Evolutionary conservation across 108 stramenopile species (phyloP).

Genomic region (Conticribra guillardii): DNA sequence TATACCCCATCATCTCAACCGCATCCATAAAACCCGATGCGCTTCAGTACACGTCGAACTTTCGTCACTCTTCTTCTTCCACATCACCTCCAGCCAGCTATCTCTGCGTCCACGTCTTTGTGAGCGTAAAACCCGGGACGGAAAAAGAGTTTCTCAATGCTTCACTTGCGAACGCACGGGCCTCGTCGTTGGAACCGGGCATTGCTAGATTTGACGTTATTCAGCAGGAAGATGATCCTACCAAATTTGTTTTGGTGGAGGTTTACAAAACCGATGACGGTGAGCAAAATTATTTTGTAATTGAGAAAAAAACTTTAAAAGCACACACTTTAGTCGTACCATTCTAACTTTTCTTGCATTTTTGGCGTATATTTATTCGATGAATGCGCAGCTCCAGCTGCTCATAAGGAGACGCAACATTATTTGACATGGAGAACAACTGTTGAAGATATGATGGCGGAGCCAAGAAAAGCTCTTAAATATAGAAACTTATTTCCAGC

Average conservation of each 20-base stretch:
- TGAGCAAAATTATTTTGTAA: not conserved
- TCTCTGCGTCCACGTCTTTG: slow-evolving; percentile 53
- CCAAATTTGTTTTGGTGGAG: slow-evolving; percentile 56
- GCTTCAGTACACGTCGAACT: not conserved
- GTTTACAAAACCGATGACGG: slow-evolving; percentile 49
- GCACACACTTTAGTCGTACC: too few relatives aligned
- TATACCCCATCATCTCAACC: too few relatives aligned
- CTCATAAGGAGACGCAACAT: slow-evolving; percentile 62
- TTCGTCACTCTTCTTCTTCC: not conserved
- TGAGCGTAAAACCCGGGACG: slow-evolving; percentile 50
- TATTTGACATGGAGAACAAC: slow-evolving; percentile 53
- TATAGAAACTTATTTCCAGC: slow-evolving; percentile 52
- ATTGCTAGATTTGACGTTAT: slow-evolving; percentile 61
- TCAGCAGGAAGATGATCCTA: slow-evolving; percentile 54
- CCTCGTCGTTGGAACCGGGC: slow-evolving; percentile 49
- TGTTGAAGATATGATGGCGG: slow-evolving; percentile 69
- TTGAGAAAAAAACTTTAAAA: too few relatives aligned
- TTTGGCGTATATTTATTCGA: too few relatives aligned
- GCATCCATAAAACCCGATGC: too few relatives aligned
- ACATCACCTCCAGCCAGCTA: slow-evolving; percentile 12
- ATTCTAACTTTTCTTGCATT: too few relatives aligned
- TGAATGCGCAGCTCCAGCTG: slow-evolving; percentile 49
- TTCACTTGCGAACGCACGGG: slow-evolving; percentile 50
- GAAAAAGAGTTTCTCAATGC: slow-evolving; percentile 50
- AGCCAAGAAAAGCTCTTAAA: slow-evolving; percentile 54